Evolutionary conservation across 2,329 filamentous ascomycete genomes (phyloP).

Genomic region (Diplodia intermedia): DNA sequence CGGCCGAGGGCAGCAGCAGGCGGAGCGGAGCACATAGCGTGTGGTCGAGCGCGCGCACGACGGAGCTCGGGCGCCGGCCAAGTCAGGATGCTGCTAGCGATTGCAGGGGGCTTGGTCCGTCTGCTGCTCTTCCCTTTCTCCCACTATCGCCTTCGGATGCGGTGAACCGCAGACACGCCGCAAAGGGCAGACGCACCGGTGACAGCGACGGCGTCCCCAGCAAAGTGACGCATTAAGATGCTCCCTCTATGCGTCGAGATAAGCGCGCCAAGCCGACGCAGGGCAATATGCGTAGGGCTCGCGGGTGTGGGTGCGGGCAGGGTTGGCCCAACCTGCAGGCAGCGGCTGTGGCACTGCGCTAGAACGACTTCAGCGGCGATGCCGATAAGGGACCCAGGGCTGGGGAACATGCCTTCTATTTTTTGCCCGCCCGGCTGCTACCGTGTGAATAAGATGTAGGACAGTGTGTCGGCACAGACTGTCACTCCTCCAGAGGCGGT

Average conservation of each 20-base stretch:
- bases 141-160: neutral
- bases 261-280: slow-evolving; percentile 27
- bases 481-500: slow-evolving; percentile 13
- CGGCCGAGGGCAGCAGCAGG: neutral
- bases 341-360: slow-evolving; percentile 30
- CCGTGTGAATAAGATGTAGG: neutral
- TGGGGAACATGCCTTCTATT: slow-evolving; percentile 1
- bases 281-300: slow-evolving; percentile 22
- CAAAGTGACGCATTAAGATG: slow-evolving; percentile 17
- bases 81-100: slow-evolving; percentile 18
- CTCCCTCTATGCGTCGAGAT: slow-evolving; percentile 23
- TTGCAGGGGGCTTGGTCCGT: slow-evolving; percentile 1
- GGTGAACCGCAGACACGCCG: slow-evolving; percentile 1
- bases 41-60: neutral
- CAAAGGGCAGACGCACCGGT: neutral
- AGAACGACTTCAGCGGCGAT: slow-evolving; percentile 26
- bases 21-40: neutral
- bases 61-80: slow-evolving; percentile 11
- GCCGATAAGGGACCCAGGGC: slow-evolving; percentile 6
- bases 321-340: slow-evolving; percentile 6
- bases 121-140: neutral
- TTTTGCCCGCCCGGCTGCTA: slow-evolving; percentile 1
- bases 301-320: neutral
- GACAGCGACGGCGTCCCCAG: slow-evolving; percentile 1
- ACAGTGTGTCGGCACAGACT: slow-evolving; percentile 19